These are phyloP conservation scores for Trametes maxima DNA, from an alignment of 768 basidiomycete species.

Conservation along the genomic window DNA sequence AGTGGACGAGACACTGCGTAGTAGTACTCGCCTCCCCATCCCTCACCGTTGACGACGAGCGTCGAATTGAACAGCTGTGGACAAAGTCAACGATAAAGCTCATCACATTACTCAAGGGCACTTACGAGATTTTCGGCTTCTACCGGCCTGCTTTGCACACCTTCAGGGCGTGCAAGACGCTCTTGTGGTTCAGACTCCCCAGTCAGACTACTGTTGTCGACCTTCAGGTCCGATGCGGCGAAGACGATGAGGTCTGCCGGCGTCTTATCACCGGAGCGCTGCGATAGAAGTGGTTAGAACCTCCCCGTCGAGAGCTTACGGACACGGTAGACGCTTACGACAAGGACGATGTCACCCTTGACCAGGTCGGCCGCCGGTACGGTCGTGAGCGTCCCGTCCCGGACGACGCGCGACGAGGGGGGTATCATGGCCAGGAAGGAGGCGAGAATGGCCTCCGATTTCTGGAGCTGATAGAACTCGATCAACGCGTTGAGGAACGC, in stretches of 20 bases:
- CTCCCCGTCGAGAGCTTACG: neutral
- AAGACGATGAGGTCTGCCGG: slow-evolving; percentile 68
- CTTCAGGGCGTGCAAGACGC: slow-evolving; percentile 49
- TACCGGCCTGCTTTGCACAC: slow-evolving; percentile 50
- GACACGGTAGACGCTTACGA: slow-evolving; percentile 41
- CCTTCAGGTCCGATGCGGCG: slow-evolving; percentile 61
- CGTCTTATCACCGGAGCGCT: slow-evolving; percentile 72
- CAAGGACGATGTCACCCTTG: slow-evolving; percentile 65
- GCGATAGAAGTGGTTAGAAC: slow-evolving; percentile 4
- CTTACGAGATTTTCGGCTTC: slow-evolving; percentile 68
- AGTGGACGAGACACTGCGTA: neutral
- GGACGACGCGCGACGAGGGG: slow-evolving; percentile 63
- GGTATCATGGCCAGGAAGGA: slow-evolving; percentile 77
- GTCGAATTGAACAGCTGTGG: slow-evolving; percentile 70
- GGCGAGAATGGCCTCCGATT: slow-evolving; percentile 71
- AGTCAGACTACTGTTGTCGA: slow-evolving; percentile 71
- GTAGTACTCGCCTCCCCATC: slow-evolving; percentile 56
- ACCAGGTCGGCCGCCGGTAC: slow-evolving; percentile 65
- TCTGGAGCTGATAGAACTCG: slow-evolving; percentile 72
- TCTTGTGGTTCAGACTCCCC: slow-evolving; percentile 75
- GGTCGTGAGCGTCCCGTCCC: slow-evolving; percentile 54
- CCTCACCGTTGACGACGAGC: slow-evolving; percentile 71
- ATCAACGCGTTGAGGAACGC: slow-evolving; percentile 72
- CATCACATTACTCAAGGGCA: neutral
- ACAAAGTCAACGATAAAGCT: neutral